Percentiles rank a stretch among this genome's conserved stretches.
phyloP scores from a whole-genome alignment of 768 basidiomycete species.

The Suillus paluster region DNA sequence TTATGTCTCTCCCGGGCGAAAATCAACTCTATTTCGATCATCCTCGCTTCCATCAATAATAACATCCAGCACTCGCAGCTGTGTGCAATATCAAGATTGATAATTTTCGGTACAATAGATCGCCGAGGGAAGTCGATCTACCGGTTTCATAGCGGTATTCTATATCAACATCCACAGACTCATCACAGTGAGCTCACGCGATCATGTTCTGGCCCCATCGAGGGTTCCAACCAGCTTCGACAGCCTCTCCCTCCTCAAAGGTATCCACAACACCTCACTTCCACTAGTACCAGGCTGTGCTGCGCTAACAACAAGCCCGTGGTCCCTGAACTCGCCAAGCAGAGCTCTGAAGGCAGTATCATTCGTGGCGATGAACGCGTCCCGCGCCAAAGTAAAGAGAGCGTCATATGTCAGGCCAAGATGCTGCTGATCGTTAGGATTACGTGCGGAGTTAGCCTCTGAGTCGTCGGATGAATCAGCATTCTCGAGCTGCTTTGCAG shows the following conservation, averaged over 20 bases:
- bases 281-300: slow-evolving; percentile 48
- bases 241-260: slow-evolving; percentile 78
- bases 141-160: no score
- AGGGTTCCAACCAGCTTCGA: slow-evolving; percentile 45
- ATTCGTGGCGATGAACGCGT: slow-evolving; percentile 87
- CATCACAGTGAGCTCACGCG: neutral
- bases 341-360: slow-evolving; percentile 83
- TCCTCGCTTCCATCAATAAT: no score
- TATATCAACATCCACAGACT: neutral
- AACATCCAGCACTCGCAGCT: no score
- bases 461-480: slow-evolving; percentile 33
- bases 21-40: no score
- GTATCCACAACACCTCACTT: slow-evolving; percentile 83
- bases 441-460: slow-evolving; percentile 17
- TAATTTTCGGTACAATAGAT: no score
- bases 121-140: no score
- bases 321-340: slow-evolving; percentile 91
- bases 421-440: slow-evolving; percentile 46
- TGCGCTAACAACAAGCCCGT: slow-evolving; percentile 71
- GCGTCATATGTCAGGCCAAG: slow-evolving; percentile 66
- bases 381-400: slow-evolving; percentile 74
- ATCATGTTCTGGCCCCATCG: slow-evolving; percentile 15
- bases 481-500: slow-evolving; percentile 65
- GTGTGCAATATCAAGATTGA: no score
- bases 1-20: neutral